Evolutionary conservation across 148 eudicot genomes (phyloP), one percentile per base, ranked within the genome.

Genomic region (Silene conica): DNA sequence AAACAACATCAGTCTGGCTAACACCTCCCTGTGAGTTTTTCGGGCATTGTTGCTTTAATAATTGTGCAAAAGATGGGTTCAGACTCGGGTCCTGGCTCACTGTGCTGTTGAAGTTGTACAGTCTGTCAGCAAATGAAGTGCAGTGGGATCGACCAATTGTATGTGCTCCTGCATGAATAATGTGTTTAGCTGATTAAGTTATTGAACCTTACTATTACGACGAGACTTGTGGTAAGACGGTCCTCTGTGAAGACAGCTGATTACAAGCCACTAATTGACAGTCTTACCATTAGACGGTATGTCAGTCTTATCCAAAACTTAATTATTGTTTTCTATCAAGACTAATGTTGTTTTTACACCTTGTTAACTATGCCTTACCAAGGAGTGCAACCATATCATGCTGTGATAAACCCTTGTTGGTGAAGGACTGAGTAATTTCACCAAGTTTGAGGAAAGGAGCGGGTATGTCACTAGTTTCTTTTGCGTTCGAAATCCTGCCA

Each of bases 91-190:
- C 88, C 4, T 73, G 78, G 34, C 38, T 46, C 1, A 9, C 57
- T 4, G 55, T 66, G 12, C 25, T 1, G 71, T 9, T 66, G 31
- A 75, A 85, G 57, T 68, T 73, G 73, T 81, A 81, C 3, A 85
- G 77, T 63, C 88, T 83, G 75, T 76, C 72, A 0, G 59, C 38
- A 65, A 85, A 78, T 62, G 71, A 18, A 12, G 20, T 25, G 77
- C 88, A 85, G 63, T 76, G 84, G 8, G 86, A 61, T n/a, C 80
- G 84, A n/a, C 88, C 86, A 0, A 83, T 81, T 25, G 85, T 78
- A 26, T 79, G 82, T 4, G 78, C 58, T 67, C 82, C 78, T 79
- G 82, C 61, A 70, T 41, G n/a, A 4, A 64, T 5, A 69, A 28
- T 16, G 6, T 64, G 46, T 21, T 61, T 5, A 34, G 15, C 26